A percentile compares a stretch with the other conserved stretches of the same genome.
These are phyloP conservation scores for Pichia inconspicua DNA, from an alignment of 1,139 yeast genomes.

Conservation along the genomic window DNA sequence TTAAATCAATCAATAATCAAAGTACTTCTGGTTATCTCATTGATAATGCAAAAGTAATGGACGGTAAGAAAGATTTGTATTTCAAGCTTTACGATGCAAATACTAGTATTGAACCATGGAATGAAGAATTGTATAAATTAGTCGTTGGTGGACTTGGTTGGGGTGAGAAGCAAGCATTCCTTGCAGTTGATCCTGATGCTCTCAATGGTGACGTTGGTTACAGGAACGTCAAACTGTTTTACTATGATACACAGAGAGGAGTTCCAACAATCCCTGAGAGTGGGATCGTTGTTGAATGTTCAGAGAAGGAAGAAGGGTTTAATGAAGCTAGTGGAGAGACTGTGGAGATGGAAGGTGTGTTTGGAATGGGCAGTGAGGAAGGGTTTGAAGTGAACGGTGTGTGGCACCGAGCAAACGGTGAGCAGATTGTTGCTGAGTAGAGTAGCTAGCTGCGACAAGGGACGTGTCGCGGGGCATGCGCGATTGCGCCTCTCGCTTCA, in stretches of 20 bases:
- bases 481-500: not conserved
- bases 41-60: constrained; percentile 35
- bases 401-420: constrained; percentile 40
- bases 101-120: constrained; percentile 4
- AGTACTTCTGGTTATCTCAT: constrained; percentile 45
- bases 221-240: constrained; percentile 17
- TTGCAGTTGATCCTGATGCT: constrained; percentile 27
- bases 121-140: constrained; percentile 16
- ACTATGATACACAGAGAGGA: constrained; percentile 10
- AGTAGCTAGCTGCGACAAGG: not conserved
- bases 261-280: not conserved
- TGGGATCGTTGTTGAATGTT: constrained; percentile 28
- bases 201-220: constrained; percentile 18
- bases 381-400: constrained; percentile 37
- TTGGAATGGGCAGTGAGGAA: constrained; percentile 42
- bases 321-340: constrained; percentile 8
- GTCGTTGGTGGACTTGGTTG: constrained; percentile 27
- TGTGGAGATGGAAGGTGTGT: constrained; percentile 23
- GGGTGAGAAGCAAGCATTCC: constrained; percentile 27
- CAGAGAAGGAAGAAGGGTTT: constrained; percentile 30
- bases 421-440: constrained; percentile 17
- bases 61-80: constrained; percentile 33
- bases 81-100: constrained; percentile 15
- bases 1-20: constrained; percentile 38
- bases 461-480: not conserved